phyloP scores from a whole-genome alignment of 352 stramenopile genomes.

The Pythium chondricola region DNA sequence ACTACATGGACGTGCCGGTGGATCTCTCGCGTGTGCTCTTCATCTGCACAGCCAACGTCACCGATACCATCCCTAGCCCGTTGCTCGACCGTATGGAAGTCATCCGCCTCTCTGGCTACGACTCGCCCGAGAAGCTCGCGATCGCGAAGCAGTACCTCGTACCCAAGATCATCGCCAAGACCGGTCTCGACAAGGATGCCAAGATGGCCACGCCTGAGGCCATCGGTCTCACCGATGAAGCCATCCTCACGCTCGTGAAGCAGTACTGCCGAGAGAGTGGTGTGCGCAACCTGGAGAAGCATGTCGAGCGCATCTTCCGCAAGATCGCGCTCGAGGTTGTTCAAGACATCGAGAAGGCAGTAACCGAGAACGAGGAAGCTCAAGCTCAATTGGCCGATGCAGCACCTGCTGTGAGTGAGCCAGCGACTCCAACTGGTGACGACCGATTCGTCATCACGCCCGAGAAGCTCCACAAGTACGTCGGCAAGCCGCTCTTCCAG shows the following conservation, averaged over 20 bases:
- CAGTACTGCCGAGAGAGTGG: conserved; percentile 97
- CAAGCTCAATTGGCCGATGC: conserved; percentile 21
- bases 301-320: conserved; percentile 98
- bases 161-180: conserved; percentile 93
- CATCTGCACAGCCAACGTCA: conserved; percentile 96
- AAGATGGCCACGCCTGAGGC: conserved; percentile 66
- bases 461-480: conserved; percentile 96
- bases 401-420: conserved; percentile 6
- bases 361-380: conserved; percentile 29
- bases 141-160: conserved; percentile 98
- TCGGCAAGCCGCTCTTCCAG: conserved; percentile 97
- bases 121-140: conserved; percentile 96
- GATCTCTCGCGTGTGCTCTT: conserved; percentile 97
- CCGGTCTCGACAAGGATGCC: conserved; percentile 63
- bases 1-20: conserved; percentile 98
- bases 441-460: conserved; percentile 88
- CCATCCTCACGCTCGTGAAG: conserved; percentile 85
- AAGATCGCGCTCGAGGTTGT: conserved; percentile 97
- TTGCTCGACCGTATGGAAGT: conserved; percentile 99
- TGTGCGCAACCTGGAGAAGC: conserved; percentile 97
- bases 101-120: conserved; percentile 94
- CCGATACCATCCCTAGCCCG: conserved; percentile 95
- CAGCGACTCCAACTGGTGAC: conserved; percentile 1
- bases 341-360: conserved; percentile 60
- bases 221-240: conserved; percentile 90